Percentiles rank a stretch among this genome's conserved stretches.
phyloP scores from a whole-genome alignment of 768 basidiomycete genomes.

The Naganishia onofrii region DNA sequence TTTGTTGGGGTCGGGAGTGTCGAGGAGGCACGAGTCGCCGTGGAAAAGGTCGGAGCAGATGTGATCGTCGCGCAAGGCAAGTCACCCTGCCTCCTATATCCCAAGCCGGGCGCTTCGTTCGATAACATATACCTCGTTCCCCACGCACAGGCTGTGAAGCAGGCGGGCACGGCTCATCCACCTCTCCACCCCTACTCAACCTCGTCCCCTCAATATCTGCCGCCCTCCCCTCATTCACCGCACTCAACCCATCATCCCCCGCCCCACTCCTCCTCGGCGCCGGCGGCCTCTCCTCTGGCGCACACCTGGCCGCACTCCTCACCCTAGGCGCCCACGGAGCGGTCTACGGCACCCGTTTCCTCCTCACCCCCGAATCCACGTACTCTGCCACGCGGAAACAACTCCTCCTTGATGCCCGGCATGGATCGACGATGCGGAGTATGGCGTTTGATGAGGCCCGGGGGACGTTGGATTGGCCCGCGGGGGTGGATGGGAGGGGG shows the following conservation, averaged over 20 bases:
- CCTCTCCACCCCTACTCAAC: slow-evolving; percentile 61
- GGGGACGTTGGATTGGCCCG: slow-evolving; percentile 55
- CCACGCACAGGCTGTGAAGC: slow-evolving; percentile 75
- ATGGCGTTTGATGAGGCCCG: slow-evolving; percentile 62
- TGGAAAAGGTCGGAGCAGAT: slow-evolving; percentile 69
- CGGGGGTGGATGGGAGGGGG: slow-evolving; percentile 62
- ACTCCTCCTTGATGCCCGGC: slow-evolving; percentile 55
- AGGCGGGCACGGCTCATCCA: slow-evolving; percentile 67
- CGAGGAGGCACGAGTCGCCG: slow-evolving; percentile 62
- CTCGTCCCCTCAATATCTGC: slow-evolving; percentile 62
- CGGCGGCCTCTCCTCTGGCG: slow-evolving; percentile 67
- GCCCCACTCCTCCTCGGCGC: slow-evolving; percentile 67
- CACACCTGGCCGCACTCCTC: slow-evolving; percentile 66
- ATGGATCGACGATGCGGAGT: slow-evolving; percentile 58
- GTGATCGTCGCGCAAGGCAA: slow-evolving; percentile 75
- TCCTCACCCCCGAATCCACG: slow-evolving; percentile 64
- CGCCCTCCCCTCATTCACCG: slow-evolving; percentile 51
- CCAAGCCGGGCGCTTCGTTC: no score
- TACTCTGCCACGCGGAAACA: slow-evolving; percentile 61
- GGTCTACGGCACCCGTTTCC: slow-evolving; percentile 72
- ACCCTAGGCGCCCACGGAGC: slow-evolving; percentile 67
- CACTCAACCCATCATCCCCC: not conserved
- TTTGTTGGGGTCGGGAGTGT: slow-evolving; percentile 67
- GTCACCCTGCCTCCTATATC: slow-evolving; percentile 25
- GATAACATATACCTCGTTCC: no score